Evolutionary conservation across 1,284 basidiomycete species (phyloP), one percentile per base, ranked within the genome.

Genomic region (Boletus hoseneyae): DNA sequence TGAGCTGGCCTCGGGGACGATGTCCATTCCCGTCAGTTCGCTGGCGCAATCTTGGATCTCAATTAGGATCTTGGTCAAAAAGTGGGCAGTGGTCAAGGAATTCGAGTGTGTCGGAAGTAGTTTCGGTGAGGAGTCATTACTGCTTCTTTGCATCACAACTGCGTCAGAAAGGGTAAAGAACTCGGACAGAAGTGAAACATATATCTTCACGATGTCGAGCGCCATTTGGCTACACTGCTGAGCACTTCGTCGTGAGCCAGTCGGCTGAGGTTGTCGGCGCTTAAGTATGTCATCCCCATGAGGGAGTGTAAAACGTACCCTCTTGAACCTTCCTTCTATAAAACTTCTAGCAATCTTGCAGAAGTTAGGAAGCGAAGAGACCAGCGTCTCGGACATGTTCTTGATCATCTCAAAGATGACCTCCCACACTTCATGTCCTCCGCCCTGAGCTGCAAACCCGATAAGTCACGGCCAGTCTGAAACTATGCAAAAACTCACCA

Each of bases 261-360:
- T 45, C 44, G 57, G 55, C 65, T 70, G 50, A 27, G 15, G 34
- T 32, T 13, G 6, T 43, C 11, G 21, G 23, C 4, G 36, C n/a
- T 53, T 40, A 49, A 10, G 53, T 36, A 45, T 9, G 39, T 33
- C 6, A 15, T 42, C 16, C 25, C 4, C 21, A 19, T 23, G 29
- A 33, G 40, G 27, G 6, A 56, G 27, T 42, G 21, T 42, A 12
- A 23, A 30, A 63, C 68, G 53, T 51, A 92, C 92, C 76, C 86
- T 90, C 66, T 85, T 87, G 67, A 90, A 93, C 67, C 88, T 91
- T 4, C 94, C 95, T 39, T 97, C 93, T 69, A 94, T 84, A 66
- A 95, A 96, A 13, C 82, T 84, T 68, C 85, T 92, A 1, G 90
- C 87, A 38, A 99, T 90, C 59, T 86, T 86, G 93, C 94, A 97